phyloP scores from a whole-genome alignment of 148 eudicot species.

The Fagopyrum homotropicum region DNA sequence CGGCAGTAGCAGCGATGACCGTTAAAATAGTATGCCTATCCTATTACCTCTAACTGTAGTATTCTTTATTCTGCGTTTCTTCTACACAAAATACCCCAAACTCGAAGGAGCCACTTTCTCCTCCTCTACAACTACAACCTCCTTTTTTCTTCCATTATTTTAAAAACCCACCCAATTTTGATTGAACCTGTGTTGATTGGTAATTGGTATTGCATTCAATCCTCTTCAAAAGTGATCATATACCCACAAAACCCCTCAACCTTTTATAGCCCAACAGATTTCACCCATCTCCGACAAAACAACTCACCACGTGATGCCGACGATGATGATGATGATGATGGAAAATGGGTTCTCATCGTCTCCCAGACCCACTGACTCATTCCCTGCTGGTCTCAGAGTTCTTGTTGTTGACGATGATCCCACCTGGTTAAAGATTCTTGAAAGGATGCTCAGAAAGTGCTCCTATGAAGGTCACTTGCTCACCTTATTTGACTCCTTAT shows the following conservation, averaged over 20 bases:
- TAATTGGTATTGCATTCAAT: background rate
- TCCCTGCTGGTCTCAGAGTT: constrained; percentile 83
- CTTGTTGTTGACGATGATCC: constrained; percentile 95
- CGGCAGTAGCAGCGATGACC: constrained; percentile 20
- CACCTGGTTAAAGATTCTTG: constrained; percentile 81
- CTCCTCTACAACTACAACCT: no score
- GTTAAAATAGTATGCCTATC: constrained; percentile 17
- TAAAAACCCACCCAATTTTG: background rate
- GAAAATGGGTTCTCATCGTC: constrained; percentile 52
- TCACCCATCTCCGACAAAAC: background rate
- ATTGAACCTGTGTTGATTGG: background rate
- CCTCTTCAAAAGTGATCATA: constrained; percentile 5
- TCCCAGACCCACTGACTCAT: constrained; percentile 42
- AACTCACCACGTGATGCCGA: background rate
- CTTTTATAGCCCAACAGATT: background rate
- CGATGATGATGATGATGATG: constrained; percentile 24
- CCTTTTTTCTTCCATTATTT: background rate
- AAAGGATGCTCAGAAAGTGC: constrained; percentile 96
- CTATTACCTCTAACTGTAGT: constrained; percentile 11
- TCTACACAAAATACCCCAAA: constrained; percentile 14
- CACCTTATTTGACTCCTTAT: background rate
- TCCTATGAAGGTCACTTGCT: constrained; percentile 65
- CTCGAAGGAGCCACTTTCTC: background rate
- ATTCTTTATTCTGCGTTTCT: constrained; percentile 41
- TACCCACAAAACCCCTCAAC: background rate